Conservation (phyloP, 1,139 yeast species). For the Saccharomycopsis phalli region DNA sequence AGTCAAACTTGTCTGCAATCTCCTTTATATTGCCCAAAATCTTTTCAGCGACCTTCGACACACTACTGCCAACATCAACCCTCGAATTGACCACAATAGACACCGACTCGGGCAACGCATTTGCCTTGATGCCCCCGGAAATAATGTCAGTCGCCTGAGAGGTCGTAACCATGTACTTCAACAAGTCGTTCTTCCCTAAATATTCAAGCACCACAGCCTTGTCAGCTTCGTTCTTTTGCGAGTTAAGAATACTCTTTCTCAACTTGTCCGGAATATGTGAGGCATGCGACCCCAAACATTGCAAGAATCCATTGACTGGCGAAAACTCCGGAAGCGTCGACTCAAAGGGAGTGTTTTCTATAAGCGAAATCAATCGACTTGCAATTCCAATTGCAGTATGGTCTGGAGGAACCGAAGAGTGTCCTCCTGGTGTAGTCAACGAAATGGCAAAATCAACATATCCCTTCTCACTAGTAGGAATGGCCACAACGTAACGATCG, state of each 20-base stretch:
- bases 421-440: constrained; percentile 59
- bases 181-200: constrained; percentile 24
- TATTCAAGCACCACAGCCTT: constrained; percentile 29
- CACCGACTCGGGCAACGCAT: constrained; percentile 47
- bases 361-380: constrained; percentile 39
- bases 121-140: constrained; percentile 50
- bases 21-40: constrained; percentile 29
- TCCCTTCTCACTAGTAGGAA: constrained; percentile 64
- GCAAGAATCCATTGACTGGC: constrained; percentile 40
- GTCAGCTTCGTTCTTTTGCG: constrained; percentile 35
- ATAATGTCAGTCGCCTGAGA: constrained; percentile 56
- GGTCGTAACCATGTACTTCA: constrained; percentile 37
- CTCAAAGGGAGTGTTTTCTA: constrained; percentile 43
- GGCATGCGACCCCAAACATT: constrained; percentile 40
- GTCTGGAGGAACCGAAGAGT: constrained; percentile 63
- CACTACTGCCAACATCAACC: constrained; percentile 36
- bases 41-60: constrained; percentile 31
- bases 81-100: constrained; percentile 38
- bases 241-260: constrained; percentile 32
- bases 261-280: constrained; percentile 20
- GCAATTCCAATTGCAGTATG: constrained; percentile 67
- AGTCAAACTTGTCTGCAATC: constrained; percentile 35
- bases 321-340: constrained; percentile 37
- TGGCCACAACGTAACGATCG: constrained; percentile 44
- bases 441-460: constrained; percentile 41